Evolutionary conservation across 2,329 filamentous ascomycete genomes (phyloP).

Genomic region (Aspergillus phoenicis): DNA sequence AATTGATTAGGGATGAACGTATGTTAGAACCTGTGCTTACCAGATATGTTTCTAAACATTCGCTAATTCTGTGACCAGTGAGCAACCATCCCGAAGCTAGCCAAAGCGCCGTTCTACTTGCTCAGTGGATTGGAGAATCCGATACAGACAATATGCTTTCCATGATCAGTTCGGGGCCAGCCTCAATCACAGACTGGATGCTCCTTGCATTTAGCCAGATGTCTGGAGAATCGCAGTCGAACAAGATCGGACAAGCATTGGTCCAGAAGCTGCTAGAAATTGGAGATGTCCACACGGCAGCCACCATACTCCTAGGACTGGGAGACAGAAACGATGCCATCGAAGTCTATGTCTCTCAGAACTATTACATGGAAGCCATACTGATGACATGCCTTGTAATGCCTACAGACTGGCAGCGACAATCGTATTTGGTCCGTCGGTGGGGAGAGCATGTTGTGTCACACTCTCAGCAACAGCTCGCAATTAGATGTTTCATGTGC

Average conservation of each 20-base stretch:
- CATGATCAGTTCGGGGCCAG: conserved; percentile 74
- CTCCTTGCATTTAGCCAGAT: conserved; percentile 87
- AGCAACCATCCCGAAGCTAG: conserved; percentile 72
- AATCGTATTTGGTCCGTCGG: conserved; percentile 83
- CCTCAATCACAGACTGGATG: conserved; percentile 97
- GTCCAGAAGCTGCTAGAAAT: conserved; percentile 87
- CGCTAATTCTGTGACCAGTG: conserved; percentile 48
- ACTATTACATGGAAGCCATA: conserved; percentile 88
- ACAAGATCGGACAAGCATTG: conserved; percentile 87
- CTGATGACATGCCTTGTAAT: conserved; percentile 82
- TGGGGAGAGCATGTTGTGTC: conserved; percentile 93
- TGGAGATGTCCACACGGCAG: conserved; percentile 87
- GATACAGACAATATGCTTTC: conserved; percentile 79
- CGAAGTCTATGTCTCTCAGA: conserved; percentile 91
- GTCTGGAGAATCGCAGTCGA: conserved; percentile 74
- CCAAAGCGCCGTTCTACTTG: conserved; percentile 75
- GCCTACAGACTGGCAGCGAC: conserved; percentile 86
- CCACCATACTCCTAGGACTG: conserved; percentile 88
- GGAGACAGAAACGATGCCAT: conserved; percentile 93
- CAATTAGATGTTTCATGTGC: conserved; percentile 90
- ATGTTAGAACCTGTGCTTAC: conserved; percentile 30
- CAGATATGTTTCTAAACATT: background rate
- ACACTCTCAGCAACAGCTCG: conserved; percentile 83
- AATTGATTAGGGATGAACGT: conserved; percentile 80
- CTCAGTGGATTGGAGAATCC: conserved; percentile 90